Conservation (phyloP, 2,329 filamentous ascomycete species). For the Daldinia sp. region DNA sequence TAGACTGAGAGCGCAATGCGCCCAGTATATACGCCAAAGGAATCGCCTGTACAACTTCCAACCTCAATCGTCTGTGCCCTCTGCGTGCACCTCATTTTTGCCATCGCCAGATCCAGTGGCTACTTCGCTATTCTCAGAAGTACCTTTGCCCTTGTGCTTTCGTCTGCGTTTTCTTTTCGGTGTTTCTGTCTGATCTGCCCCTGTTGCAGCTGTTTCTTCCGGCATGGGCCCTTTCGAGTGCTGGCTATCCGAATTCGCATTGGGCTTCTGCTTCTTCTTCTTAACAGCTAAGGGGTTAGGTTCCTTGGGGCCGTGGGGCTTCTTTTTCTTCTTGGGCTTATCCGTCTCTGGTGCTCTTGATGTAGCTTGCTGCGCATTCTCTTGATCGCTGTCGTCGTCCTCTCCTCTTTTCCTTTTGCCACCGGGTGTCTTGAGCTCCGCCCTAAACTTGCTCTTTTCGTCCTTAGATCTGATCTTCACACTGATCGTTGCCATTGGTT, state of each 20-base stretch:
- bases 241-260: slow-evolving; percentile 32
- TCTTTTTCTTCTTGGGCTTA: slow-evolving; percentile 61
- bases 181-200: slow-evolving; percentile 25
- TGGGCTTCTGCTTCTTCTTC: slow-evolving; percentile 66
- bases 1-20: slow-evolving; percentile 3
- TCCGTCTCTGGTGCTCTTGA: slow-evolving; percentile 33
- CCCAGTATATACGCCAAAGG: not conserved
- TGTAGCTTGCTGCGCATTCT: slow-evolving; percentile 37
- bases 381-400: slow-evolving; percentile 49
- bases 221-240: slow-evolving; percentile 24
- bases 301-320: slow-evolving; percentile 68
- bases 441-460: slow-evolving; percentile 77
- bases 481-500: slow-evolving; percentile 77
- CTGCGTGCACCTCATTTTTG: slow-evolving; percentile 1
- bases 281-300: slow-evolving; percentile 77
- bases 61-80: slow-evolving; percentile 23
- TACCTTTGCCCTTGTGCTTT: slow-evolving; percentile 40
- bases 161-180: slow-evolving; percentile 41
- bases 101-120: slow-evolving; percentile 3
- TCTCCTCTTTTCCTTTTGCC: slow-evolving; percentile 60
- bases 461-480: slow-evolving; percentile 70
- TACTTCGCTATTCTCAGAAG: slow-evolving; percentile 11
- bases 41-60: slow-evolving; percentile 11
- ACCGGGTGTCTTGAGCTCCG: slow-evolving; percentile 66
- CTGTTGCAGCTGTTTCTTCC: slow-evolving; percentile 14